phyloP scores from a whole-genome alignment of 192 early-diverging fungal genomes.

The Backusella macrospora region DNA sequence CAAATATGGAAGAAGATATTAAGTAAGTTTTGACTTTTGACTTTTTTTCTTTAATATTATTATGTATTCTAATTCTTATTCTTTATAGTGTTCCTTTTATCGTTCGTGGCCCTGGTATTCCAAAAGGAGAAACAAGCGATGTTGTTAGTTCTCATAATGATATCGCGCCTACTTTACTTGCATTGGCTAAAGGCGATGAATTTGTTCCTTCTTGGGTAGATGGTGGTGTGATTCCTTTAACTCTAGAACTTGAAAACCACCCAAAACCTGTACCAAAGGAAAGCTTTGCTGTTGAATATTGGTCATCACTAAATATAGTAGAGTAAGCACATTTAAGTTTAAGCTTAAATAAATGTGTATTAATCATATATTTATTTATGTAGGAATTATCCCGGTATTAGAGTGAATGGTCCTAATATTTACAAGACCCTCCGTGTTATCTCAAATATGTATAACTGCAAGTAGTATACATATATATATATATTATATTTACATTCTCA shows the following conservation, averaged over 20 bases:
- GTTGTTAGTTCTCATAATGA: constrained; percentile 59
- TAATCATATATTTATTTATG: not conserved
- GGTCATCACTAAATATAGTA: constrained; percentile 30
- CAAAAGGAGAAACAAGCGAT: constrained; percentile 43
- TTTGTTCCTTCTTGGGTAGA: constrained; percentile 50
- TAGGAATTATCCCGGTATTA: constrained; percentile 33
- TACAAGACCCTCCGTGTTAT: constrained; percentile 61
- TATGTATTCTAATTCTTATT: not conserved
- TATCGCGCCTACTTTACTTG: constrained; percentile 62
- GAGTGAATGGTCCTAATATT: constrained; percentile 40
- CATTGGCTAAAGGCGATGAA: constrained; percentile 49
- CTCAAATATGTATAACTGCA: constrained; percentile 50
- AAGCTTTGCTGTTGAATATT: constrained; percentile 56
- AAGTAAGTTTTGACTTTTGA: constrained; percentile 46
- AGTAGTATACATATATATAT: not conserved
- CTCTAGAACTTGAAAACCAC: constrained; percentile 38
- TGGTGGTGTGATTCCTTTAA: constrained; percentile 59
- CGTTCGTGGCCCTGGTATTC: constrained; percentile 66
- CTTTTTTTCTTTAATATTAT: not conserved
- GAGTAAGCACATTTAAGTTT: not conserved
- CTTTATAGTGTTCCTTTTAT: constrained; percentile 50
- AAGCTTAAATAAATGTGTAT: not conserved
- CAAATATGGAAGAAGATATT: constrained; percentile 66
- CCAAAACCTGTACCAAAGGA: constrained; percentile 53
- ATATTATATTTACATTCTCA: not conserved